Evolutionary conservation across 1,139 yeast genomes (phyloP).

Genomic region (Pichia sp.): DNA sequence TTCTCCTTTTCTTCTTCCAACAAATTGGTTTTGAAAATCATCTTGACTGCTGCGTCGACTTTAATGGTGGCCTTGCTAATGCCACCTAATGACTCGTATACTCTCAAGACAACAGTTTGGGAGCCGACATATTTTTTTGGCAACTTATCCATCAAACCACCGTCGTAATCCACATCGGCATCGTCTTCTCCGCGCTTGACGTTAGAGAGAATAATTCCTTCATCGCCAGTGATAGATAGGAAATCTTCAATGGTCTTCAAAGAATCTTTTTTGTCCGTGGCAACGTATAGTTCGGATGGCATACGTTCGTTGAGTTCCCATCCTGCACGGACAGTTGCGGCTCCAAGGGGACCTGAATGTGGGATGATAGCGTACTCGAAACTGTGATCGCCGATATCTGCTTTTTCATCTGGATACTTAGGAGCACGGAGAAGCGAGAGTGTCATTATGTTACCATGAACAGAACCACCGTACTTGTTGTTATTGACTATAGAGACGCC

Average conservation of each 20-base stretch:
- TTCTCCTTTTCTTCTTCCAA: constrained; percentile 61
- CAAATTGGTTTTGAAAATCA: constrained; percentile 59
- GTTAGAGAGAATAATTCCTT: constrained; percentile 64
- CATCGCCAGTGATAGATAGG: constrained; percentile 41
- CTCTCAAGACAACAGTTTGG: constrained; percentile 61
- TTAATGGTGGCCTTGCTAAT: constrained; percentile 47
- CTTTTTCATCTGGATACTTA: constrained; percentile 85
- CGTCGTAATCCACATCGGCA: constrained; percentile 38
- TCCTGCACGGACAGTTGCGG: constrained; percentile 67
- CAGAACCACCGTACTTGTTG: constrained; percentile 84
- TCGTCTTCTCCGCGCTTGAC: constrained; percentile 90
- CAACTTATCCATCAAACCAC: constrained; percentile 33
- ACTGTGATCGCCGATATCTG: constrained; percentile 87
- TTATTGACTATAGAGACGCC: constrained; percentile 85
- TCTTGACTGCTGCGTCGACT: constrained; percentile 38
- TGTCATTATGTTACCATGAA: constrained; percentile 86
- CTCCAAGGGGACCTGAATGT: constrained; percentile 61
- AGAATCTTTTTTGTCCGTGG: constrained; percentile 13
- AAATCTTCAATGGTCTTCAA: constrained; percentile 20
- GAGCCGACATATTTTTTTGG: constrained; percentile 41
- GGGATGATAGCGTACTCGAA: constrained; percentile 85
- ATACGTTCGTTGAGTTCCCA: constrained; percentile 67
- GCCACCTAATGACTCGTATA: constrained; percentile 88
- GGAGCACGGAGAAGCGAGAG: constrained; percentile 79
- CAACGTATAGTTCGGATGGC: constrained; percentile 20